Evolutionary conservation across 2,329 filamentous ascomycete genomes (phyloP), one percentile per base, ranked within the genome.

Genomic region (Zymoseptoria tritici): DNA sequence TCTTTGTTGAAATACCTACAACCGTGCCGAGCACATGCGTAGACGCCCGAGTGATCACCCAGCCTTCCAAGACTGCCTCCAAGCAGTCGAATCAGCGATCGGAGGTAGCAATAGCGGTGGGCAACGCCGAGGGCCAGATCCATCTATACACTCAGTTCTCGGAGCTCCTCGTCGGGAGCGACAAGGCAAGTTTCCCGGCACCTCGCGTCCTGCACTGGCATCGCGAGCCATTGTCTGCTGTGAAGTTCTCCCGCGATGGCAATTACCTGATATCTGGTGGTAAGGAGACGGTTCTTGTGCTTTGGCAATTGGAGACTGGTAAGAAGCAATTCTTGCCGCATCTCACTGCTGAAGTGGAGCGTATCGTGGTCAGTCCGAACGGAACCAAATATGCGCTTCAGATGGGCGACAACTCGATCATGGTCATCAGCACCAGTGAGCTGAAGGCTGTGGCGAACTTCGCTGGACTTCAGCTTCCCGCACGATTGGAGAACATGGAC

Each of bases 231-330:
- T 91, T 97, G 8, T 87, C 89, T 67, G 83, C 90, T 9, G 81
- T 96, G 60, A 96, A 94, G 74, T 97, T 92, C 89, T 97, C 94
- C 13, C 81, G 81, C 66, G 94, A 99, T 80, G 92, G 93, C 90
- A 91, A 96, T 71, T 99, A 99, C 73, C 77, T 99, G 60, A 87
- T 99, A 56, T 97, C 94, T 59, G 94, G 94, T 70, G 94, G 94
- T 31, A 85, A 86, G 21, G 94, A 99, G 75, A 92, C 91, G 7
- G 89, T 91, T 20, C 80, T 99, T 50, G 90, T 96, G 8, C 79
- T 97, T 31, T 97, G 92, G 92, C 94, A 99, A 75, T 80, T 97
- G 59, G 90, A 95, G 66, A 97, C 93, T 0, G 86, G 86, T 63
- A 87, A 87, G 71, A 85, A 85, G 69, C 88, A 94, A 70, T 90